Percentiles rank a stretch among this genome's conserved stretches.
Conservation (phyloP, 108 stramenopile genomes). For the Mayamaea pseudoterrestris region DNA sequence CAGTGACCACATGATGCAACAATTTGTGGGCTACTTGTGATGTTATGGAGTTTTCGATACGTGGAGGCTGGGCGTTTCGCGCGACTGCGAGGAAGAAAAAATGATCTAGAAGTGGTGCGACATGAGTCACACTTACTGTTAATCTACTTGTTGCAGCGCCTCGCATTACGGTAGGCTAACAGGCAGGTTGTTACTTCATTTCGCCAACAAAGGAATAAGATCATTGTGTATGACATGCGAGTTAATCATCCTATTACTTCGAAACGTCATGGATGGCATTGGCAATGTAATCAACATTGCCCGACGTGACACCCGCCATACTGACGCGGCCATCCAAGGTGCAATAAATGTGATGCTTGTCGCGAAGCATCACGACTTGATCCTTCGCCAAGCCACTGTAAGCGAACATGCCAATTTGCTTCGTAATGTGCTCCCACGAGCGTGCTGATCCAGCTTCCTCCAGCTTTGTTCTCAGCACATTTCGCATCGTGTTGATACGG, state of each 20-base stretch:
- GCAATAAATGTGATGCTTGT: slow-evolving; percentile 93
- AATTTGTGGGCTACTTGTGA: no score
- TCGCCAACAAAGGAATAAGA: no score
- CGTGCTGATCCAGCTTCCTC: slow-evolving; percentile 67
- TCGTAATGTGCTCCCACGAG: slow-evolving; percentile 95
- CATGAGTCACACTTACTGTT: no score
- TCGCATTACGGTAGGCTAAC: no score
- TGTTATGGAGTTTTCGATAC: no score
- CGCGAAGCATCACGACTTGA: slow-evolving; percentile 79
- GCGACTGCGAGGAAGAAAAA: no score
- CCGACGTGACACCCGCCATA: slow-evolving; percentile 96
- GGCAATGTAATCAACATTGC: slow-evolving; percentile 95
- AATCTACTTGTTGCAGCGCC: no score
- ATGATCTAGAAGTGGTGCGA: no score
- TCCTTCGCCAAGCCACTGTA: slow-evolving; percentile 89
- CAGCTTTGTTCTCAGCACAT: slow-evolving; percentile 49
- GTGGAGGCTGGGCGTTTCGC: no score
- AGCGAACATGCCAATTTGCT: slow-evolving; percentile 96
- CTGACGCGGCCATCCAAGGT: slow-evolving; percentile 96
- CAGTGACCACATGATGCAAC: no score
- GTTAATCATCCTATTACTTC: slow-evolving; percentile 19
- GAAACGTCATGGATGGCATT: slow-evolving; percentile 90
- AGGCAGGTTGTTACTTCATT: no score
- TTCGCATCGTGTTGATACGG: slow-evolving; percentile 89
- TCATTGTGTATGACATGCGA: no score